Percentiles rank a stretch among this genome's conserved stretches.
phyloP scores from a whole-genome alignment of 331 rosid genomes.

The Erythrophleum ivorense region DNA sequence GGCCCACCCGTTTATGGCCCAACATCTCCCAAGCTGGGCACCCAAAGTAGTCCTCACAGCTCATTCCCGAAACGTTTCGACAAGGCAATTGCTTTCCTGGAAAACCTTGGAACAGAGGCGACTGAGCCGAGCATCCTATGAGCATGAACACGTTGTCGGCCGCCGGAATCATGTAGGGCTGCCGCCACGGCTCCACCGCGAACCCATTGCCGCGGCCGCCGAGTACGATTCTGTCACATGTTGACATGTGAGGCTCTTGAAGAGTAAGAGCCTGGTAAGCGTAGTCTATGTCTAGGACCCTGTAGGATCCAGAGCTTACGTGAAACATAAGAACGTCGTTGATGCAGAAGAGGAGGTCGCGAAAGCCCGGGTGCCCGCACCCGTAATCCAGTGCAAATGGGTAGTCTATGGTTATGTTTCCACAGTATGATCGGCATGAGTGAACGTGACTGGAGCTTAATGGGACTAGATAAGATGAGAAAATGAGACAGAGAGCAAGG shows the following conservation, averaged over 20 bases:
- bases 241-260: constrained; percentile 95
- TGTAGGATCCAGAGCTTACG: constrained; percentile 85
- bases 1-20: constrained; percentile 64
- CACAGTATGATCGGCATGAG: constrained; percentile 84
- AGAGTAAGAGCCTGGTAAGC: constrained; percentile 81
- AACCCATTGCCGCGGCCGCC: constrained; percentile 84
- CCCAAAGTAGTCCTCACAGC: constrained; percentile 84
- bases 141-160: constrained; percentile 90
- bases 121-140: constrained; percentile 77
- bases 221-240: constrained; percentile 68
- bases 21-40: constrained; percentile 92
- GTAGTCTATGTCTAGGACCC: constrained; percentile 86
- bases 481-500: constrained; percentile 35
- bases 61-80: constrained; percentile 86
- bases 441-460: constrained; percentile 34
- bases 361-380: constrained; percentile 94
- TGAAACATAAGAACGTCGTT: constrained; percentile 95
- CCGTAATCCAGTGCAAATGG: constrained; percentile 83
- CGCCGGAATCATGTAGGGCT: constrained; percentile 76
- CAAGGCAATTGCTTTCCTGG: constrained; percentile 85
- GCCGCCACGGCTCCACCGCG: constrained; percentile 73
- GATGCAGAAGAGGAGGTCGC: constrained; percentile 87
- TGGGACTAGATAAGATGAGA: constrained; percentile 36
- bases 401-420: constrained; percentile 88
- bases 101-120: constrained; percentile 90